A percentile compares a stretch with the other conserved stretches of the same genome.
phyloP scores from a whole-genome alignment of 2,329 filamentous ascomycete species.

The Paecilomyces sp. region DNA sequence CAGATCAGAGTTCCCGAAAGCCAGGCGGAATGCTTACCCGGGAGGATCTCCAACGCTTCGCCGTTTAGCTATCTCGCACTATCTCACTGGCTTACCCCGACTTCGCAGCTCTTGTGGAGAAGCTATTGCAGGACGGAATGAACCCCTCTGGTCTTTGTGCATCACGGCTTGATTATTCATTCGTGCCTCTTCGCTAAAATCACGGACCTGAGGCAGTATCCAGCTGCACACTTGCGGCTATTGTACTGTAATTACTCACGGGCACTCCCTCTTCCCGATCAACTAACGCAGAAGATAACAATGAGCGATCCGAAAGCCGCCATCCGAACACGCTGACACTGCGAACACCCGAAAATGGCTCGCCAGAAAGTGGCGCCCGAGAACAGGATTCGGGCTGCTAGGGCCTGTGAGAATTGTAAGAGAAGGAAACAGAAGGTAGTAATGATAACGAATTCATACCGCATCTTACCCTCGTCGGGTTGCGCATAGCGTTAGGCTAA shows the following conservation, averaged over 20 bases:
- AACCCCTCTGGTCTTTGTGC: neutral
- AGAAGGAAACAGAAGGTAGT: constrained; percentile 59
- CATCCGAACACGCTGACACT: neutral
- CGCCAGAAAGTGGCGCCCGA: constrained; percentile 51
- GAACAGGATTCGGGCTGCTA: constrained; percentile 56
- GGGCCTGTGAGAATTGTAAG: constrained; percentile 60
- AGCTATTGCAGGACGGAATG: neutral
- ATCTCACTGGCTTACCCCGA: neutral
- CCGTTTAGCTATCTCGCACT: too few relatives aligned
- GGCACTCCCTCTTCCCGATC: neutral
- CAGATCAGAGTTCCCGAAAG: neutral
- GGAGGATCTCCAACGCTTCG: neutral
- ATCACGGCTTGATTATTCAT: neutral
- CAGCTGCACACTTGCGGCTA: neutral
- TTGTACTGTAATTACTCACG: neutral
- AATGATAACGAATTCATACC: neutral
- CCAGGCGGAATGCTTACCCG: neutral
- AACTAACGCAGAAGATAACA: neutral
- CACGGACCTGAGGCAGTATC: neutral
- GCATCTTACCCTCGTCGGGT: neutral
- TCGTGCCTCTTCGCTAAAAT: neutral
- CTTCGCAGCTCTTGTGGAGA: neutral
- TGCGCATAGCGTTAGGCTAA: neutral
- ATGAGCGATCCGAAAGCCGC: neutral
- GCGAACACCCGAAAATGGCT: constrained; percentile 33